A percentile compares a stretch with the other conserved stretches of the same genome.
These are phyloP conservation scores for Phytophthora pini DNA, from an alignment of 352 stramenopile genomes.

Conservation along the genomic window DNA sequence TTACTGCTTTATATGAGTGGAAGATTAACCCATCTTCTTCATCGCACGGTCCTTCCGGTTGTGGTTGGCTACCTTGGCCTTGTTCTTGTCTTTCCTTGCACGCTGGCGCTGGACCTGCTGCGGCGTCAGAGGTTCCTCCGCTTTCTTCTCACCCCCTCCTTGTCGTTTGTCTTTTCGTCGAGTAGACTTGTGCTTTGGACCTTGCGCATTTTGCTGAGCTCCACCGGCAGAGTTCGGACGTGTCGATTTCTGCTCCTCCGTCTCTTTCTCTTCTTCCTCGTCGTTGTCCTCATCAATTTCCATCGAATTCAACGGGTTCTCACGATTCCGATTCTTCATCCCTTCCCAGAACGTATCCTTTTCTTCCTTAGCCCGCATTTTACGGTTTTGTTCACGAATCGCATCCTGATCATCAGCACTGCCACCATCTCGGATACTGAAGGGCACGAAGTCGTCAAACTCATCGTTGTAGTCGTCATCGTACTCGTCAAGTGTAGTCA, in stretches of 20 bases:
- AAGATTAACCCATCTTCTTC: conserved; percentile 74
- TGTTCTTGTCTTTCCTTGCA: conserved; percentile 74
- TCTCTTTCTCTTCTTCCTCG: conserved; percentile 34
- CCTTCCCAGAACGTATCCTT: conserved; percentile 76
- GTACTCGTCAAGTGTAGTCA: conserved; percentile 58
- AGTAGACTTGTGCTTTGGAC: conserved; percentile 19
- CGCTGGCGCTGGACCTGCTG: conserved; percentile 56
- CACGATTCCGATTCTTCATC: conserved; percentile 71
- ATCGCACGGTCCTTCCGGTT: conserved; percentile 84
- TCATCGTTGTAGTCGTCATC: conserved; percentile 91
- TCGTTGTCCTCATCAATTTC: conserved; percentile 30
- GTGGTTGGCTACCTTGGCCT: conserved; percentile 82
- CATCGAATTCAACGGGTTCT: conserved; percentile 9
- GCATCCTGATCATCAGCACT: conserved; percentile 56
- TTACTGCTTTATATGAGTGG: conserved; percentile 1
- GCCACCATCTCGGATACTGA: conserved; percentile 55
- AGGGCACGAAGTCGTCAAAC: conserved; percentile 82
- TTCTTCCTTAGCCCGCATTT: conserved; percentile 58
- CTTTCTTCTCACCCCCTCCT: conserved; percentile 28
- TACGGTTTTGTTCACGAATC: conserved; percentile 62
- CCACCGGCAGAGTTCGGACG: conserved; percentile 3
- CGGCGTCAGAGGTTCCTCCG: conserved; percentile 23
- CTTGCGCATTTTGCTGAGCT: conserved; percentile 6
- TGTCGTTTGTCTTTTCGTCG: conserved; percentile 40
- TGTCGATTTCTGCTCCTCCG: conserved; percentile 13